Base-by-base conservation (phyloP, 306 rosid genomes). In the Morella rubra region DNA sequence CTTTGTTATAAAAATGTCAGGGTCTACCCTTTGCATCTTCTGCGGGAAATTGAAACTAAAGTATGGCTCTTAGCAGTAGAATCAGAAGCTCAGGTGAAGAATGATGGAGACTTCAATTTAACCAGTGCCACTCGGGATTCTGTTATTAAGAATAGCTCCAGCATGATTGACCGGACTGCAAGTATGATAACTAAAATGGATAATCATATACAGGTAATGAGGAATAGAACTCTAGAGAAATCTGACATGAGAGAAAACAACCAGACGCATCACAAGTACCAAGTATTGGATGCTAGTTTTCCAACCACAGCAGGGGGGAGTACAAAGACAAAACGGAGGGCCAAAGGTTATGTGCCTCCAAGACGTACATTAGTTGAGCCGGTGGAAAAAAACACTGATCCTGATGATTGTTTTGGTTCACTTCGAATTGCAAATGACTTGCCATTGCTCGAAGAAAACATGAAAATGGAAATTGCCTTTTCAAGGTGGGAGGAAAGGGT, bases 21-120 rank as follows among this genome's bases (percentile, higher is more conserved):
- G 59, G 97, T 84, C 71, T 94, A 88, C 79, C 96, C 97, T 0
- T 83, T 83, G 84, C 87, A 94, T 85, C 97, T 92, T 83, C 90
- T 94, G 83, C 98, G 95, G 67, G 98, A 92, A 89, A 86, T 94
- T 53, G 98, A 94, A 87, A 94, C 98, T 59, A 94, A 84, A 85
- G 96, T 94, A 59, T 94, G 98, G 98, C 98, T 94, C 79, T 81
- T 94, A 69, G 97, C 98, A 0, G 98, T 94, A 64, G 98, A 92
- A 71, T 89, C 98, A 37, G 98, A 94, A 85, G 90, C 89, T 83
- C 96, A 88, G 78, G 85, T 84, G 79, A 94, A 94, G 89, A 92
- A 80, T 55, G 98, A 90, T 86, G 92, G 96, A 72, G 97, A 94
- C 75, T 79, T 87, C 83, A 89, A 81, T 78, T 80, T 87, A 40